Evolutionary conservation across 495 filamentous ascomycete species (phyloP), one percentile per base, ranked within the genome.

Genomic region (Monascus purpureus): DNA sequence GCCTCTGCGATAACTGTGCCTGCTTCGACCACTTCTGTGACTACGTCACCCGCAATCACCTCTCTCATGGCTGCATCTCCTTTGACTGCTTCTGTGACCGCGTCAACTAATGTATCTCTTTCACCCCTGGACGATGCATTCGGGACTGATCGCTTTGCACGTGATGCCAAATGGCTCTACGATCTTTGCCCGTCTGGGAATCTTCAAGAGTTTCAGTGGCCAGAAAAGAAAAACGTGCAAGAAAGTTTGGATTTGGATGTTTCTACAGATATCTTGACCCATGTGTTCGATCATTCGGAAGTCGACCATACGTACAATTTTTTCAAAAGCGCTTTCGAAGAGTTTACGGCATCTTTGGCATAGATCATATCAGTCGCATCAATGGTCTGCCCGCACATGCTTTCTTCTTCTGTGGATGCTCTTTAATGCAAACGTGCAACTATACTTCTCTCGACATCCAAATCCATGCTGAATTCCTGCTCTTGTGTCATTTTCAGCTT

Each of bases 131-230:
- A 22, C 9, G 20, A 4, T 9, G 9, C 20, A 4, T 52, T 55
- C 13, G 49, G 49, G 3, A 40, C 50, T 23, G 49, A 52, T 20
- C 28, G 52, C 19, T 42, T 45, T 35, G 51, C 45, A 7, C 35
- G 30, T 6, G 43, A 52, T 25, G 46, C 51, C 14, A 35, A 46
- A 23, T 51, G 49, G 40, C 32, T 52, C 13, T 55, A 40, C 26
- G 33, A 48, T 1, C 44, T 42, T 13, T 52, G 49, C 25, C 49
- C 49, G 6, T 42, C 45, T 16, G 49, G 49, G 7, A 41, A 52
- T 32, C 36, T 52, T 8, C 19, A 32, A 4, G 19, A 49, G 15
- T 36, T 52, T 23, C 15, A 13, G 19, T 52, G 49, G 49, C 49
- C 49, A 1, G 25, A 25, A 4, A 36, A 23, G 14, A 30, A 38